Base-by-base conservation (phyloP, 2,329 filamentous ascomycete genomes). In the Aschersonia sp. region DNA sequence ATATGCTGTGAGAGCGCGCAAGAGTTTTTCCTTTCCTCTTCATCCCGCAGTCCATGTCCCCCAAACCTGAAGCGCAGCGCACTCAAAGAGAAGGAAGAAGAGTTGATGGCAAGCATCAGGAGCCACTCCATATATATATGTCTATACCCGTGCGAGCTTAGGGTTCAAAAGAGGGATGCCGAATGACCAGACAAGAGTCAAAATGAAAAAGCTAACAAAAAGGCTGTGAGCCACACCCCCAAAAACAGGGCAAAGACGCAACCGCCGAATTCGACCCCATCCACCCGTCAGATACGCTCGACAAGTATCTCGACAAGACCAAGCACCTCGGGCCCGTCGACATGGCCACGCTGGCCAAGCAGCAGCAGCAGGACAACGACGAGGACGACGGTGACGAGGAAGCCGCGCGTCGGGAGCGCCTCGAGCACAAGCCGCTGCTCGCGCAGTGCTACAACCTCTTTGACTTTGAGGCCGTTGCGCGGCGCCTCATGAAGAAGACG, bases 401-500 rank as follows among this genome's bases (percentile, higher is more conserved):
- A 58, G 61, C 58, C 33, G 85, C 78, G 50, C 76, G 90, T 48
- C 81, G 84, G 65, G 75, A 89, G 62, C 79, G 86, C 49, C 77
- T 88, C 49, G 71, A 75, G 55, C 69, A 75, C 51, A 94, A 88
- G 79, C 89, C 89, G 0, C 70, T 81, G 44, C 70, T 96, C 51
- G 82, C 85, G 54, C 85, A 94, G 63, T 95, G 88, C 71, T 95
- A 89, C 67, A 96, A 96, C 63, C 68, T 96, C 51, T 78, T 92
- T 69, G 92, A 98, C 68, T 98, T 98, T 63, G 92, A 98, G 72
- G 81, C 87, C 4, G 90, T 97, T 37, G 92, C 92, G 5, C 81
- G 83, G 57, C 73, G 79, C 40, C 79, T 94, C 49, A 96, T 97
- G 90, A 96, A 94, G 76, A 94, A 85, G 70, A 84, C 83, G 1